A percentile compares a stretch with the other conserved stretches of the same genome.
phyloP scores from a whole-genome alignment of 305 asterid species.

The Fraxinus greggii region DNA sequence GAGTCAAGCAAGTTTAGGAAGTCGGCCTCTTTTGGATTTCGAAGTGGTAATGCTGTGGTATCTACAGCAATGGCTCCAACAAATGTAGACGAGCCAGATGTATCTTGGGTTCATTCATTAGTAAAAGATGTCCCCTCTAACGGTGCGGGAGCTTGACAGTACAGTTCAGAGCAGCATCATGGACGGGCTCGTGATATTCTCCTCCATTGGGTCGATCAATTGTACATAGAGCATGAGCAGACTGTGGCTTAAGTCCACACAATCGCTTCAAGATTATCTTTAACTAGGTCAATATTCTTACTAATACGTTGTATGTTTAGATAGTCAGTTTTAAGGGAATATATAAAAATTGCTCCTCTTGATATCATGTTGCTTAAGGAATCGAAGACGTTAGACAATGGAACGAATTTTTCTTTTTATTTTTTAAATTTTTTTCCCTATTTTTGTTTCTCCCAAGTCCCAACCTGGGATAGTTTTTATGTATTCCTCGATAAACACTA shows the following conservation, averaged over 20 bases:
- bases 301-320: constrained; percentile 10
- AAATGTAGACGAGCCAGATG: constrained; percentile 37
- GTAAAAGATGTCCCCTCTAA: constrained; percentile 41
- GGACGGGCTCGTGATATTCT: constrained; percentile 25
- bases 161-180: constrained; percentile 36
- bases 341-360: background rate
- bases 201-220: constrained; percentile 47
- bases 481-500: background rate
- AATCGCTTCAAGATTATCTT: constrained; percentile 1
- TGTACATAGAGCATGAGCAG: constrained; percentile 87
- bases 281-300: background rate
- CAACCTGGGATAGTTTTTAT: background rate
- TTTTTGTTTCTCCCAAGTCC: background rate
- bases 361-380: background rate
- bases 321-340: background rate
- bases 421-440: background rate
- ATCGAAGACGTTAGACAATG: background rate
- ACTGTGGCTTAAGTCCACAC: constrained; percentile 39
- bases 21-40: background rate
- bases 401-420: background rate
- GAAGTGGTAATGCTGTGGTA: constrained; percentile 28
- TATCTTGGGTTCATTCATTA: constrained; percentile 50
- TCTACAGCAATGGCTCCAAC: constrained; percentile 17
- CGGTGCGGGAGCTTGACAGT: constrained; percentile 23
- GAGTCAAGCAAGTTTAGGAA: background rate